Evolutionary conservation across 1,139 yeast genomes (phyloP).

Genomic region (Pichia sp.): DNA sequence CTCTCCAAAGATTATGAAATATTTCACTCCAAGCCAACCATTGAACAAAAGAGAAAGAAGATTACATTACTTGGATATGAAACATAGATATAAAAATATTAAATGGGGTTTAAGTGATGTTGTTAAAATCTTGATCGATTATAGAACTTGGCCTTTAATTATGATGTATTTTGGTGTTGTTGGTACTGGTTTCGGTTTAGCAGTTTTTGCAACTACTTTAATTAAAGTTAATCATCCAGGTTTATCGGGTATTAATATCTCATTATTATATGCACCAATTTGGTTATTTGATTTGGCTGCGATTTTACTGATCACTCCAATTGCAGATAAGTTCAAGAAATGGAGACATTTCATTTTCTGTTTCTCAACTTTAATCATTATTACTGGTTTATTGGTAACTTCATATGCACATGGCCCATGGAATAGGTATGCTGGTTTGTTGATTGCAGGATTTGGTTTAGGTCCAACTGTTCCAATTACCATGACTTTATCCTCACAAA

Average conservation of each 20-base stretch:
- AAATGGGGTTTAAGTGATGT: slow-evolving; percentile 62
- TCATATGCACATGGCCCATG: slow-evolving; percentile 70
- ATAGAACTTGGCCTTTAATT: slow-evolving; percentile 71
- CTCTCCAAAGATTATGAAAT: slow-evolving; percentile 18
- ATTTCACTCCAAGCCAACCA: slow-evolving; percentile 39
- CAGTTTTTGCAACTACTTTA: slow-evolving; percentile 82
- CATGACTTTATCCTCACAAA: slow-evolving; percentile 83
- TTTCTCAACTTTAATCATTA: slow-evolving; percentile 56
- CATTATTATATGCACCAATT: slow-evolving; percentile 78
- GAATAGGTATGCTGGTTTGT: slow-evolving; percentile 72
- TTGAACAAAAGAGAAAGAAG: slow-evolving; percentile 46
- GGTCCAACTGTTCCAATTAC: slow-evolving; percentile 89
- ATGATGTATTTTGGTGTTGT: slow-evolving; percentile 92
- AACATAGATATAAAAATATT: slow-evolving; percentile 37
- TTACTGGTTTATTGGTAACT: slow-evolving; percentile 66
- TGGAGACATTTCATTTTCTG: slow-evolving; percentile 58
- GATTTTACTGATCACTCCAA: slow-evolving; percentile 66
- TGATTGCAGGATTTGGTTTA: slow-evolving; percentile 77
- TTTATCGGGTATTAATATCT: slow-evolving; percentile 61
- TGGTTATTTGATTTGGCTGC: slow-evolving; percentile 86
- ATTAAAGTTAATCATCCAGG: slow-evolving; percentile 57
- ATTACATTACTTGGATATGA: slow-evolving; percentile 61
- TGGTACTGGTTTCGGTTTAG: slow-evolving; percentile 80
- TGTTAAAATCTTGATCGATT: slow-evolving; percentile 48
- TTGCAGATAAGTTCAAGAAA: slow-evolving; percentile 62